A percentile compares a stretch with the other conserved stretches of the same genome.
Conservation (phyloP, 1,284 basidiomycete genomes). For the Chalciporus sp. region DNA sequence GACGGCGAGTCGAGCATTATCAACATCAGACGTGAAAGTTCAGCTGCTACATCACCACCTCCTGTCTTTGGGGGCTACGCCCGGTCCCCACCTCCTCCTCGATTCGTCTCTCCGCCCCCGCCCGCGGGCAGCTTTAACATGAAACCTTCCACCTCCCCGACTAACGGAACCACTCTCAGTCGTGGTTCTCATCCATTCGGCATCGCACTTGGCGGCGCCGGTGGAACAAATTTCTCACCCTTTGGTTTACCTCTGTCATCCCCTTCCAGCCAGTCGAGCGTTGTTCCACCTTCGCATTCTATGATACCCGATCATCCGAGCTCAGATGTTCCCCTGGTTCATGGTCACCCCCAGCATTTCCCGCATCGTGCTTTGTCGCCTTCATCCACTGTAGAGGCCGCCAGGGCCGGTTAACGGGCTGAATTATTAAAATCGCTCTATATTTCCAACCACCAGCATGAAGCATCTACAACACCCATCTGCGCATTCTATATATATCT, state of each 20-base stretch:
- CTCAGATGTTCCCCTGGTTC: slow-evolving; percentile 47
- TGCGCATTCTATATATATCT: slow-evolving; percentile 43
- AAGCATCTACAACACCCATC: slow-evolving; percentile 43
- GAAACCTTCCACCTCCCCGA: slow-evolving; percentile 39
- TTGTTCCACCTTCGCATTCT: slow-evolving; percentile 47
- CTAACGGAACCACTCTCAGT: slow-evolving; percentile 31
- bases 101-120: slow-evolving; percentile 55
- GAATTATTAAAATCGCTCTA: slow-evolving; percentile 41
- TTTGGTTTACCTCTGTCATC: slow-evolving; percentile 55
- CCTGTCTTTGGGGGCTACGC: slow-evolving; percentile 47
- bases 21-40: slow-evolving; percentile 38
- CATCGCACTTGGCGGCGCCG: slow-evolving; percentile 29
- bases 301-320: slow-evolving; percentile 63
- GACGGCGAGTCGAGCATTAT: slow-evolving; percentile 38
- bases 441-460: slow-evolving; percentile 39
- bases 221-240: slow-evolving; percentile 54
- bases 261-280: slow-evolving; percentile 33
- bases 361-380: slow-evolving; percentile 50
- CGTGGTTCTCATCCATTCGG: slow-evolving; percentile 37
- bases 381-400: slow-evolving; percentile 58
- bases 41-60: slow-evolving; percentile 43
- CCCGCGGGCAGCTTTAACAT: slow-evolving; percentile 42
- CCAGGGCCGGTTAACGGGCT: slow-evolving; percentile 45
- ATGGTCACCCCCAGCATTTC: slow-evolving; percentile 47
- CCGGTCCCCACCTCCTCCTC: slow-evolving; percentile 60